Evolutionary conservation across 306 rosid species (phyloP), one percentile per base, ranked within the genome.

Genomic region (Gleditsia sinensis): DNA sequence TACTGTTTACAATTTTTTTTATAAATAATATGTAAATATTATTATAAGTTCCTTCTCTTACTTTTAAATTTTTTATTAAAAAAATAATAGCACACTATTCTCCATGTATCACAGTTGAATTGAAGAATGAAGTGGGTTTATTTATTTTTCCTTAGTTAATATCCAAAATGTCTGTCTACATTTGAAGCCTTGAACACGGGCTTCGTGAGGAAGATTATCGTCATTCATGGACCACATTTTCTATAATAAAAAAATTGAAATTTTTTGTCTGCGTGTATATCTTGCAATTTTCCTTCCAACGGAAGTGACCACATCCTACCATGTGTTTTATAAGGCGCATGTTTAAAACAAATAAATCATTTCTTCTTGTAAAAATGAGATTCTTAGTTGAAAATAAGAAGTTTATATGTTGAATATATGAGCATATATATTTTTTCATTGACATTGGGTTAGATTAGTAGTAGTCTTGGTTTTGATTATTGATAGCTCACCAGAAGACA

Each of bases 401-500:
- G 21, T 5, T 20, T 33, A 21, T 25, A 13, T 13, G 16, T 66
- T 42, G 71, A 43, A 43, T 45, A 42, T 43, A 4, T 7, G 10
- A 66, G 54, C 25, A 25, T 16, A 12, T n/a, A n/a, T n/a, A n/a
- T n/a, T 45, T 3, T 25, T 43, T 45, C 57, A 45, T 24, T 65
- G 54, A 8, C 6, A 1, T 48, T 66, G 40, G 43, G 9, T 27
- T 67, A n/a, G 13, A 32, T 28, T 17, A 17, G 73, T 8, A 25
- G n/a, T 28, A 7, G 46, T 48, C 43, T n/a, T 28, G 54, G 17
- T 46, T 67, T n/a, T 67, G 73, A 67, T 67, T 67, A 19, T 49
- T 17, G 59, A 67, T 21, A 32, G 33, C 56, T 49, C 32, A 69
- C 74, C 48, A 49, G 12, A 63, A 49, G 48, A 46, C 58, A 34